Evolutionary conservation across 495 filamentous ascomycete genomes (phyloP).

Genomic region (Chlorociboria aeruginascens): DNA sequence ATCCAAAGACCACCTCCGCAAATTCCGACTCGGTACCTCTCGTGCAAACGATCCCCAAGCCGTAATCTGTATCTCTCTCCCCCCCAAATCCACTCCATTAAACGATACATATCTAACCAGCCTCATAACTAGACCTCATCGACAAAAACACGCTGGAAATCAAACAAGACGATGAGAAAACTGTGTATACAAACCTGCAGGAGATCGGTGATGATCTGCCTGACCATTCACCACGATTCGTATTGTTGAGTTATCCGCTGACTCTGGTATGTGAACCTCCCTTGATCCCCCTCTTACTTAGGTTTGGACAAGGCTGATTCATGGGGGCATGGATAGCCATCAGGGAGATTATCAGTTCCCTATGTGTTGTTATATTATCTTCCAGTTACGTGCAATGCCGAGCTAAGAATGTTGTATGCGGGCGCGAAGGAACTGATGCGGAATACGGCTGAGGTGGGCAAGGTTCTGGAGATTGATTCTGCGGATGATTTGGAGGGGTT

Average conservation of each 20-base stretch:
- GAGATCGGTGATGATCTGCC: constrained; percentile 81
- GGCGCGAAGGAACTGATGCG: constrained; percentile 91
- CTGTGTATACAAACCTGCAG: constrained; percentile 66
- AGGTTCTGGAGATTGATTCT: constrained; percentile 66
- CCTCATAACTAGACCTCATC: constrained; percentile 51
- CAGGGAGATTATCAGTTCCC: constrained; percentile 41
- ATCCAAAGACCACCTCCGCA: constrained; percentile 75
- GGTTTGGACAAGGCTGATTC: neutral
- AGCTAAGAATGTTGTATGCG: constrained; percentile 85
- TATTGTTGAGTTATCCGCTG: constrained; percentile 81
- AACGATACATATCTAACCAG: constrained; percentile 2
- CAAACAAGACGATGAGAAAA: constrained; percentile 54
- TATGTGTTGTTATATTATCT: constrained; percentile 93
- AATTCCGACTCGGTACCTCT: constrained; percentile 86
- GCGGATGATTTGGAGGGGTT: constrained; percentile 68
- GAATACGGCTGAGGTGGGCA: constrained; percentile 73
- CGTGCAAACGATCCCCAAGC: constrained; percentile 81
- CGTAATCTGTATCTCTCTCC: constrained; percentile 70
- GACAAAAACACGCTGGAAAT: constrained; percentile 83
- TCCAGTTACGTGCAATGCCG: constrained; percentile 75
- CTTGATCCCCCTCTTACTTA: neutral
- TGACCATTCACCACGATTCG: constrained; percentile 79
- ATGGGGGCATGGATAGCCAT: constrained; percentile 6
- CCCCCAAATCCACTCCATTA: neutral
- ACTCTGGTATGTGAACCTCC: constrained; percentile 48